A percentile compares a stretch with the other conserved stretches of the same genome.
Conservation (phyloP, 208 protist species). For the Jaenimonas drosophilae region DNA sequence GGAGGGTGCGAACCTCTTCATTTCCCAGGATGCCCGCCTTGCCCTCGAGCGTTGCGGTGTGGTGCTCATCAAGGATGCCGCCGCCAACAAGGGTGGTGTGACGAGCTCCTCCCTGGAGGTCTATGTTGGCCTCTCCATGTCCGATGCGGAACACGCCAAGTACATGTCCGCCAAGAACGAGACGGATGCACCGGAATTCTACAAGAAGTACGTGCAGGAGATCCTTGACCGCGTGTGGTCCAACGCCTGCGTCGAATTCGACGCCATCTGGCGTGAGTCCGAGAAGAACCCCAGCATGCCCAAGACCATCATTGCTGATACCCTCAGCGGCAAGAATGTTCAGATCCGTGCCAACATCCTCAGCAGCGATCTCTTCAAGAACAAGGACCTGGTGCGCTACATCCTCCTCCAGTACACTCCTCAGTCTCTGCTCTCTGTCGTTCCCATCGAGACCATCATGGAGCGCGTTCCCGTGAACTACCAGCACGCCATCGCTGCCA, state of each 20-base stretch:
- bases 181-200: conserved; percentile 76
- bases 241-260: conserved; percentile 89
- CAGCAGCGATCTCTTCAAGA: conserved; percentile 74
- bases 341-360: conserved; percentile 69
- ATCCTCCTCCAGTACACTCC: conserved; percentile 68
- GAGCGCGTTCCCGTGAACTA: conserved; percentile 89
- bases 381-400: conserved; percentile 64
- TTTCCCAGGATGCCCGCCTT: conserved; percentile 92
- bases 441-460: conserved; percentile 78
- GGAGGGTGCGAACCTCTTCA: conserved; percentile 97
- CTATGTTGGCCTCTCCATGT: conserved; percentile 89
- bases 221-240: conserved; percentile 75
- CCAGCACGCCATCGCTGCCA: conserved; percentile 89
- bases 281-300: conserved; percentile 31
- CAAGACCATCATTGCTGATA: conserved; percentile 74
- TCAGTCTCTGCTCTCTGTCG: conserved; percentile 63
- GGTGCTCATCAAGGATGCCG: conserved; percentile 87
- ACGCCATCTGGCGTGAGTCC: conserved; percentile 83
- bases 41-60: conserved; percentile 84
- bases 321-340: conserved; percentile 88
- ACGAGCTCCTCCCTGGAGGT: conserved; percentile 97
- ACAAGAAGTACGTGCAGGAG: conserved; percentile 87
- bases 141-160: conserved; percentile 84
- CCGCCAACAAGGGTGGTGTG: conserved; percentile 96
- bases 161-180: conserved; percentile 80